Conservation (phyloP, 306 rosid genomes). For the Prunus mira region DNA sequence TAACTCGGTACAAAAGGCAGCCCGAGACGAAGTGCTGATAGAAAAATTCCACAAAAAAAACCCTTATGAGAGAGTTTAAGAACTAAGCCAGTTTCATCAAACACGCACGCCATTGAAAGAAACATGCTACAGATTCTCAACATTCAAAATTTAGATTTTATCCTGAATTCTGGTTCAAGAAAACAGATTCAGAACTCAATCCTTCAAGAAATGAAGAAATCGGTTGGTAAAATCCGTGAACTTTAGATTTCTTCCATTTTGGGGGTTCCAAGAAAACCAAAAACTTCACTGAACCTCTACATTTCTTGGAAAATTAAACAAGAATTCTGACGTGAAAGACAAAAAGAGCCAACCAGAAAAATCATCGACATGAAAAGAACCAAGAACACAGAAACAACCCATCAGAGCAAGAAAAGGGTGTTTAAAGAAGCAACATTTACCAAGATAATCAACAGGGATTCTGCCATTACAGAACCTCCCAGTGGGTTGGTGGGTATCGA, state of each 20-base stretch:
- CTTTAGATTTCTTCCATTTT: background rate
- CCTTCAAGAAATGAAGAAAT: constrained; percentile 5
- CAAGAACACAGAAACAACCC: background rate
- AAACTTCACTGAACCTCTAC: background rate
- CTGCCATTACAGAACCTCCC: constrained; percentile 85
- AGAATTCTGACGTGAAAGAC: background rate
- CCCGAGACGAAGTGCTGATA: constrained; percentile 67
- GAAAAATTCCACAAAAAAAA: background rate
- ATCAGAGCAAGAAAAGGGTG: constrained; percentile 1
- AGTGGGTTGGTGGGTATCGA: constrained; percentile 76
- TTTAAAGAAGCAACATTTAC: constrained; percentile 23
- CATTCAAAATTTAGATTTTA: background rate
- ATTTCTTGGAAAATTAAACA: background rate
- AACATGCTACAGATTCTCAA: background rate
- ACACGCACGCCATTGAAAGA: background rate
- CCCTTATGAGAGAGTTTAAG: background rate
- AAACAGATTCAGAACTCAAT: background rate
- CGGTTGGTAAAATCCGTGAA: background rate
- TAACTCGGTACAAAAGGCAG: constrained; percentile 88
- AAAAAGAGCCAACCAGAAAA: background rate
- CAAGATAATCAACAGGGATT: constrained; percentile 83
- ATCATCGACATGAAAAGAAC: background rate
- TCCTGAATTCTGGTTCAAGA: background rate
- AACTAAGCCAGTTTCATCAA: background rate
- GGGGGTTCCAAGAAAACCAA: background rate